Percentiles rank a stretch among this genome's conserved stretches.
Conservation (phyloP, 805 yeast species). For the Ogataea degrootiae region DNA sequence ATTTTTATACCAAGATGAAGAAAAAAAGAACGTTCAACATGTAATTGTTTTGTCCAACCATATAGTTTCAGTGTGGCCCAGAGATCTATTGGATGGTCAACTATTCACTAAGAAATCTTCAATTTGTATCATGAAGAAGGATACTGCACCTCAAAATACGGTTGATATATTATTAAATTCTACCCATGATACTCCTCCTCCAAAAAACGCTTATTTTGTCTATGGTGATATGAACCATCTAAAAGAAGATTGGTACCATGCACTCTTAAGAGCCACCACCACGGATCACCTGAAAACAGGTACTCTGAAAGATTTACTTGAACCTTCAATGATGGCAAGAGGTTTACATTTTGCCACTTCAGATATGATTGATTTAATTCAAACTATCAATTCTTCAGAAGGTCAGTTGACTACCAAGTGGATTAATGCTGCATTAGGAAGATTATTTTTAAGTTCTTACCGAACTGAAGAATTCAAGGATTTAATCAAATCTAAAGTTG, state of each 20-base stretch:
- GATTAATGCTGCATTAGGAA: slow-evolving; percentile 84
- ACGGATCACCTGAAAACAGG: slow-evolving; percentile 23
- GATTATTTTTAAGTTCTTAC: slow-evolving; percentile 74
- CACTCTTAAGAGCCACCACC: slow-evolving; percentile 73
- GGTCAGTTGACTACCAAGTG: slow-evolving; percentile 81
- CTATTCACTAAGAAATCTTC: slow-evolving; percentile 78
- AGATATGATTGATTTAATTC: slow-evolving; percentile 70
- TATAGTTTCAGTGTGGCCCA: slow-evolving; percentile 83
- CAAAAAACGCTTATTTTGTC: slow-evolving; percentile 46
- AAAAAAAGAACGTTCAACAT: slow-evolving; percentile 61
- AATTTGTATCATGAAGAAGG: slow-evolving; percentile 60
- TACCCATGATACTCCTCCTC: slow-evolving; percentile 27
- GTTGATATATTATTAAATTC: slow-evolving; percentile 34
- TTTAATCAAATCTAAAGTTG: slow-evolving; percentile 53
- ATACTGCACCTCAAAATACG: slow-evolving; percentile 34
- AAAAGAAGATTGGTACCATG: slow-evolving; percentile 93
- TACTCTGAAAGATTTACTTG: slow-evolving; percentile 31
- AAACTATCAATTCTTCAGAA: slow-evolving; percentile 73
- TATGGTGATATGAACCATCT: slow-evolving; percentile 74
- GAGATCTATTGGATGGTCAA: slow-evolving; percentile 65
- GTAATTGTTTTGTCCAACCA: slow-evolving; percentile 72
- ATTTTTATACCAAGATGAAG: slow-evolving; percentile 74
- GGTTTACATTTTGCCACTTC: slow-evolving; percentile 68
- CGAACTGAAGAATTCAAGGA: slow-evolving; percentile 62
- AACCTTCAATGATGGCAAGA: slow-evolving; percentile 64